Conservation (phyloP, 2,329 filamentous ascomycete species). For the Ascochyta lentis region DNA sequence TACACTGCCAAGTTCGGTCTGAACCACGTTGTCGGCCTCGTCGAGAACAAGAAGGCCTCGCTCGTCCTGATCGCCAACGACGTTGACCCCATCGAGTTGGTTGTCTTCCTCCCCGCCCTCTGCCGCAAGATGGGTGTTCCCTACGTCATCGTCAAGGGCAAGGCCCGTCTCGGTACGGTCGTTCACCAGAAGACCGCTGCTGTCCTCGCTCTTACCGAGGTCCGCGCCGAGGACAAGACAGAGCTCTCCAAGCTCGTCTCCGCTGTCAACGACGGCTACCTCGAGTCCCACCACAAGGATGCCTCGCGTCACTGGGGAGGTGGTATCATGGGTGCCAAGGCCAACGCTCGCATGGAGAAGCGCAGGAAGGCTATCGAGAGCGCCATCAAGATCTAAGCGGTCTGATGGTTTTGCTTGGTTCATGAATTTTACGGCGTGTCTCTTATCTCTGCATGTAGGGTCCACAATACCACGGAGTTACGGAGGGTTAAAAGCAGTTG, state of each 20-base stretch:
- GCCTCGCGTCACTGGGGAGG: constrained; percentile 95
- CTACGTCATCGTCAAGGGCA: constrained; percentile 99
- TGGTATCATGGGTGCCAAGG: constrained; percentile 99
- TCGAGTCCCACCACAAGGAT: constrained; percentile 88
- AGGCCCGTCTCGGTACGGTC: constrained; percentile 97
- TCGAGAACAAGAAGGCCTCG: constrained; percentile 95
- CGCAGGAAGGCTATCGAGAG: constrained; percentile 91
- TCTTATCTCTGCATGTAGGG: constrained; percentile 51
- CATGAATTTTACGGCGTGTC: constrained; percentile 47
- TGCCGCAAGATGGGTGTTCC: constrained; percentile 99
- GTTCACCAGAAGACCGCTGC: constrained; percentile 99
- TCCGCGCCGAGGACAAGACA: constrained; percentile 96
- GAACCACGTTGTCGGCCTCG: constrained; percentile 79
- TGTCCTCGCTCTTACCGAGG: constrained; percentile 93
- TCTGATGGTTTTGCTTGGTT: constrained; percentile 34
- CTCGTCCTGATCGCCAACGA: constrained; percentile 99
- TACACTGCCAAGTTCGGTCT: constrained; percentile 99
- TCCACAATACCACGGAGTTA: constrained; percentile 49
- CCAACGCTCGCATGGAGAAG: constrained; percentile 78
- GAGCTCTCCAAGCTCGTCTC: constrained; percentile 97
- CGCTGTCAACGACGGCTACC: constrained; percentile 97
- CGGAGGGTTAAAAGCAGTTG: constrained; percentile 49
- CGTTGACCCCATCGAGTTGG: constrained; percentile 98
- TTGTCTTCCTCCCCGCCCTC: constrained; percentile 97
- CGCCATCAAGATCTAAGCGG: constrained; percentile 94